These are phyloP conservation scores for Nemania sp. DNA, from an alignment of 2,329 filamentous ascomycete species.

Conservation along the genomic window DNA sequence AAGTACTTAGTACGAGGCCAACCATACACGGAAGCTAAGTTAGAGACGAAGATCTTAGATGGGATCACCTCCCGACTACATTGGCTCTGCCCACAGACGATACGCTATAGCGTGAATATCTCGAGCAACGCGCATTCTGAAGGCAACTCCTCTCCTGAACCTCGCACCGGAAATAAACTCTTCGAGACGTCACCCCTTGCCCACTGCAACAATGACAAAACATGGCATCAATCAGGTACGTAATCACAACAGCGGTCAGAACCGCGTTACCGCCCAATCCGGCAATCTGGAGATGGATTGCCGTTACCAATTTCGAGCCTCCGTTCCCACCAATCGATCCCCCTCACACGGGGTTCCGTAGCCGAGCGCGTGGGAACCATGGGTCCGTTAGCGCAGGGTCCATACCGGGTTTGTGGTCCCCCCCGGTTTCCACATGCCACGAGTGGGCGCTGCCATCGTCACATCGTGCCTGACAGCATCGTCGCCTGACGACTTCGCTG, in stretches of 20 bases:
- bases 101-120: too few relatives aligned
- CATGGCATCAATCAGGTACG: background rate
- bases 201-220: background rate
- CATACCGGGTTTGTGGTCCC: conserved; percentile 12
- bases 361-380: conserved; percentile 13
- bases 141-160: too few relatives aligned
- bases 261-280: conserved; percentile 23
- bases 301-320: conserved; percentile 27
- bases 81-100: too few relatives aligned
- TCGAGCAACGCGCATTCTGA: too few relatives aligned
- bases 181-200: background rate
- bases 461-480: conserved; percentile 10
- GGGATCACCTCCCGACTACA: too few relatives aligned
- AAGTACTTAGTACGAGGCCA: too few relatives aligned
- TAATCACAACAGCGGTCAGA: conserved; percentile 1
- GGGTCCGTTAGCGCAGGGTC: conserved; percentile 13
- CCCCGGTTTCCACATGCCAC: background rate
- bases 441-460: background rate
- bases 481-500: conserved; percentile 3
- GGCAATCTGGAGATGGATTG: conserved; percentile 35
- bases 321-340: conserved; percentile 29
- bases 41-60: too few relatives aligned
- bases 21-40: too few relatives aligned
- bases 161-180: too few relatives aligned
- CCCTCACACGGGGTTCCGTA: conserved; percentile 5